Evolutionary conservation across 2,329 filamentous ascomycete genomes (phyloP).

Genomic region (Lachnellula arida): DNA sequence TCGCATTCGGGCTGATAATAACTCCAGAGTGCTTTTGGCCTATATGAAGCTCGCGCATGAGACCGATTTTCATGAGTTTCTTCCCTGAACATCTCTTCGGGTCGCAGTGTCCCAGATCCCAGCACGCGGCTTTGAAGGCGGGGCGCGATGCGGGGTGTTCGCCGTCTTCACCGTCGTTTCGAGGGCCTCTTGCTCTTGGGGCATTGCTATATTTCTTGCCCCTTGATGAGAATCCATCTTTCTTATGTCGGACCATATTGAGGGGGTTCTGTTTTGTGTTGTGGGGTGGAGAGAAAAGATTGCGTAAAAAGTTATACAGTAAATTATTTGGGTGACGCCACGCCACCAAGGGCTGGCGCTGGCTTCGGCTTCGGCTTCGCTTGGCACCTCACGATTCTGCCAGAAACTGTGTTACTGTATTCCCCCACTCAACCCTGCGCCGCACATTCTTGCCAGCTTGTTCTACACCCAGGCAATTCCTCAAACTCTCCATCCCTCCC

Average conservation of each 20-base stretch:
- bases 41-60: conserved; percentile 89
- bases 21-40: conserved; percentile 90
- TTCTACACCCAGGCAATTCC: conserved; percentile 8
- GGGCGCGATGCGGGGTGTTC: conserved; percentile 39
- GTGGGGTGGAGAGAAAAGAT: not conserved
- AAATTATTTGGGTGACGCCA: not conserved
- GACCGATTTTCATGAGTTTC: conserved; percentile 81
- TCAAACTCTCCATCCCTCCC: not conserved
- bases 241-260: conserved; percentile 91
- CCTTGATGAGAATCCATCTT: conserved; percentile 64
- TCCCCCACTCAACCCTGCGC: conserved; percentile 9
- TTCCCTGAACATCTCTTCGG: conserved; percentile 96
- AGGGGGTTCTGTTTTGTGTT: not conserved
- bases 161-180: conserved; percentile 38
- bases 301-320: not conserved
- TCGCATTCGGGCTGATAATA: conserved; percentile 93
- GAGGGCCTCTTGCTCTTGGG: conserved; percentile 51
- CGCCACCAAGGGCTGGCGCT: not conserved
- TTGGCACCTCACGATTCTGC: not conserved
- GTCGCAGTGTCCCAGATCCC: conserved; percentile 97
- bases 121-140: conserved; percentile 87
- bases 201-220: conserved; percentile 66
- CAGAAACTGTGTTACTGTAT: not conserved
- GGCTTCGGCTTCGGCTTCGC: too few species aligned
- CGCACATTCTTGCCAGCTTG: conserved; percentile 15